Base-by-base conservation (phyloP, 257 asterid genomes). In the Penstemon barbatus region DNA sequence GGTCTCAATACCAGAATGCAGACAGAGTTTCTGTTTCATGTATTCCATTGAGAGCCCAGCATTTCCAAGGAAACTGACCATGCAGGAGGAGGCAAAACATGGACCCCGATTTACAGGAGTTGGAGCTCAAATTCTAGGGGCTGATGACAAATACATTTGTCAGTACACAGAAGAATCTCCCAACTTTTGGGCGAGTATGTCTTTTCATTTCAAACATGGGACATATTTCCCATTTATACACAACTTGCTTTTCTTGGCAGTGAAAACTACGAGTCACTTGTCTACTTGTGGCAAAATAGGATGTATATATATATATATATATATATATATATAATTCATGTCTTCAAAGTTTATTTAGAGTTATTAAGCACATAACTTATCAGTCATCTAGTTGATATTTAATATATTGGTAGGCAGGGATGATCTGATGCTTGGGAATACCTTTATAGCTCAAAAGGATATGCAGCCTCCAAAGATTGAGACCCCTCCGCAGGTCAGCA, bases 21-120 rank as follows among this genome's bases (percentile, higher is more conserved):
- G 95, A 81, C 96, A 93, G 84, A 93, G 97, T 80, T 93, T 93
- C 76, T 93, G 99, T 77, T 93, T 90, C 86, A 93, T 93, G 96
- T 93, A 90, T 74, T 87, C 99, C 5, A 76, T 93, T 4, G 97
- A 90, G 81, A 93, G 75, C 73, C 99, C 97, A 59, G 77, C 95
- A 42, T 93, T 93, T 59, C 59, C 86, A 42, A 89, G 74, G 77
- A 84, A 74, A 74, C 74, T 93, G 83, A 83, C 78, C 77, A 57
- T 36, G 49, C 66, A 85, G 53, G 99, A 93, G 77, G 81, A 84
- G 79, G 67, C 62, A 38, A 92, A 85, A 63, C 74, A 84, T 38
- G 97, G 97, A 39, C 68, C 87, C 72, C 83, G 96, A 71, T 90
- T 85, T 73, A 93, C 97, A 5, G 99, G 99, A 63, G 90, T 87